Evolutionary conservation across 225 moss, liverwort and hornwort genomes (phyloP).

Genomic region (Sphagnum contortum): DNA sequence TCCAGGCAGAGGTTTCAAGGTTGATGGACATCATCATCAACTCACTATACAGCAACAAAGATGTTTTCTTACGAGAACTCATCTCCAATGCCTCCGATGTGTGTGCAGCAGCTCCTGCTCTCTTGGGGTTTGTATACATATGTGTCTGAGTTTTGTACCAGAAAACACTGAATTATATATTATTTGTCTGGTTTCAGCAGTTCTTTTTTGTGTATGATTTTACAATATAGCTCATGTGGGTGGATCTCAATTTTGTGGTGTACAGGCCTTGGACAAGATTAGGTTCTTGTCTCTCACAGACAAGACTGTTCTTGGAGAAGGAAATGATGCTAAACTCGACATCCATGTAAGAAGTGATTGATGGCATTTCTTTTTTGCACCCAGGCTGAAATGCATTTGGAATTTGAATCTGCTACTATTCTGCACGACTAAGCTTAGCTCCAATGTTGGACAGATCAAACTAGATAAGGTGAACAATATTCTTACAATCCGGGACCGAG

Average conservation of each 20-base stretch:
- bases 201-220: too few relatives aligned
- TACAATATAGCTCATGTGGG: too few relatives aligned
- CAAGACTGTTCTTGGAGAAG: slow-evolving; percentile 69
- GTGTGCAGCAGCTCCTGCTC: slow-evolving; percentile 10
- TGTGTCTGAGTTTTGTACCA: too few relatives aligned
- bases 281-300: slow-evolving; percentile 87
- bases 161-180: too few relatives aligned
- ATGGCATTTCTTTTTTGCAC: too few relatives aligned
- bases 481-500: slow-evolving; percentile 66
- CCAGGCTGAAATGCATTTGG: too few relatives aligned
- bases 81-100: slow-evolving; percentile 99
- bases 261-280: slow-evolving; percentile 97
- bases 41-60: slow-evolving; percentile 94
- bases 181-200: too few relatives aligned
- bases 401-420: too few relatives aligned
- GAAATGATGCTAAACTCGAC: slow-evolving; percentile 72
- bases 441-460: slow-evolving; percentile 51
- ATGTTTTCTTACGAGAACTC: slow-evolving; percentile 89
- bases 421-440: too few relatives aligned
- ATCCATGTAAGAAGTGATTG: slow-evolving; percentile 40
- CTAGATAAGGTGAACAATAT: slow-evolving; percentile 72
- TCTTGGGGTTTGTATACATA: too few relatives aligned
- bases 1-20: slow-evolving; percentile 99
- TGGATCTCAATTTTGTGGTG: background rate
- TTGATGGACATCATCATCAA: slow-evolving; percentile 99